Percentiles rank a stretch among this genome's conserved stretches.
Conservation (phyloP, 192 early-diverging fungal genomes). For the Diversispora epigaea region DNA sequence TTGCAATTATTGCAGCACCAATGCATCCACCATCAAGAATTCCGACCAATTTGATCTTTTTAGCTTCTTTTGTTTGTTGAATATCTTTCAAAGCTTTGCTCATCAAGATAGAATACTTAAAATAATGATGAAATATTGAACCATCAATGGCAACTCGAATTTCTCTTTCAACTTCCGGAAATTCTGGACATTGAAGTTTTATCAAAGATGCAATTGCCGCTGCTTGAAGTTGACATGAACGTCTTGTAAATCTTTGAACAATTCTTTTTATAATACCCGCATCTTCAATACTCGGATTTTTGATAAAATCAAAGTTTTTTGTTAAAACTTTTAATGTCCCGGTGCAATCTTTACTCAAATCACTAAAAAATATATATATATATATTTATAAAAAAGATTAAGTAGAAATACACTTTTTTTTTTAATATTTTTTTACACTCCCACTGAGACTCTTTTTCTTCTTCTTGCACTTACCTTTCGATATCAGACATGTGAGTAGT, state of each 20-base stretch:
- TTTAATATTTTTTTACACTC: not conserved
- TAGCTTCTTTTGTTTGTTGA: conserved; percentile 72
- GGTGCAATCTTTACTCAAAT: not conserved
- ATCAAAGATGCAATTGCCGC: conserved; percentile 64
- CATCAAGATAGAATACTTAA: conserved; percentile 78
- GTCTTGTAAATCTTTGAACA: conserved; percentile 69
- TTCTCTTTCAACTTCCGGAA: conserved; percentile 37
- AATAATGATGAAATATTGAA: conserved; percentile 88
- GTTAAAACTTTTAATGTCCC: not conserved
- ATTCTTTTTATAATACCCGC: not conserved
- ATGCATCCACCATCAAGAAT: conserved; percentile 79
- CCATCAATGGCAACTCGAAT: conserved; percentile 89
- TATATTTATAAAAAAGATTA: not conserved
- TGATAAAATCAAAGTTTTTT: not conserved
- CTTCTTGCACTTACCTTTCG: not conserved
- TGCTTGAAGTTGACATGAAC: conserved; percentile 78
- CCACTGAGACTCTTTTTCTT: not conserved
- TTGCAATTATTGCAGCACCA: conserved; percentile 75
- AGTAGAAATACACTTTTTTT: no score
- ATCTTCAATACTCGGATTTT: not conserved
- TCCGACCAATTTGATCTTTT: conserved; percentile 63
- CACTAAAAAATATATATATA: conserved; percentile 2
- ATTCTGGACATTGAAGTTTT: conserved; percentile 21
- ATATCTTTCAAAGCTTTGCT: conserved; percentile 70
- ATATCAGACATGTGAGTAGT: conserved; percentile 5